Evolutionary conservation across 768 basidiomycete genomes (phyloP).

Genomic region (Thelephora ganbajun): DNA sequence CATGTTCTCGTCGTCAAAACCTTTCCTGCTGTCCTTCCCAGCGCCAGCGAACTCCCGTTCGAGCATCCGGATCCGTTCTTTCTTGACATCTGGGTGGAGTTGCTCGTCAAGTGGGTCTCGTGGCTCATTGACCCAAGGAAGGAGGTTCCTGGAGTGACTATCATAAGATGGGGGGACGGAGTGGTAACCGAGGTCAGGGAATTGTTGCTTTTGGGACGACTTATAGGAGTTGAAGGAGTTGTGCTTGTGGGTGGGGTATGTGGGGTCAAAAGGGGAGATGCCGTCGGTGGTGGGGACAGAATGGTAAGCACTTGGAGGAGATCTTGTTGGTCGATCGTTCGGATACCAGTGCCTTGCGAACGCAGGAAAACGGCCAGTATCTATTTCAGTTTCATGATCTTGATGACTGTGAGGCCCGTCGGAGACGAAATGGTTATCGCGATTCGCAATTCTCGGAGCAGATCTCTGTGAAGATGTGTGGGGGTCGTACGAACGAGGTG

Average conservation of each 20-base stretch:
- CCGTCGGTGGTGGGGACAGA: slow-evolving; percentile 8
- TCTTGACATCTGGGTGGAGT: too few species aligned
- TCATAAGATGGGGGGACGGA: slow-evolving; percentile 28
- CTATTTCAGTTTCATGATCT: slow-evolving; percentile 29
- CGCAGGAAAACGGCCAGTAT: slow-evolving; percentile 47
- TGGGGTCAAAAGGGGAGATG: slow-evolving; percentile 21
- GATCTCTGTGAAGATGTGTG: slow-evolving; percentile 12
- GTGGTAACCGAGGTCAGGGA: slow-evolving; percentile 25
- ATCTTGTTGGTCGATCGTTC: slow-evolving; percentile 10
- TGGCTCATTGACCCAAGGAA: slow-evolving; percentile 41
- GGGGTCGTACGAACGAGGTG: slow-evolving; percentile 21
- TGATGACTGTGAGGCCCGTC: neutral
- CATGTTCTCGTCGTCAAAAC: slow-evolving; percentile 28
- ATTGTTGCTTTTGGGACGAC: slow-evolving; percentile 19
- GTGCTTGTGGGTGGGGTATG: too few species aligned
- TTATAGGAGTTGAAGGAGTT: too few species aligned
- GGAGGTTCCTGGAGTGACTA: slow-evolving; percentile 16
- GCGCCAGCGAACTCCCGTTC: slow-evolving; percentile 49
- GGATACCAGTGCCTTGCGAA: slow-evolving; percentile 55
- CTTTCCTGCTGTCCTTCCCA: slow-evolving; percentile 7
- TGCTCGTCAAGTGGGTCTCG: slow-evolving; percentile 31
- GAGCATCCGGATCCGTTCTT: slow-evolving; percentile 59
- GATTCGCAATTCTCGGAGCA: slow-evolving; percentile 4
- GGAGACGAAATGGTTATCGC: too few species aligned
- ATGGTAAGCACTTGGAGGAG: slow-evolving; percentile 3